Conservation (phyloP, 495 filamentous ascomycete species). For the Penicillium nucicola region DNA sequence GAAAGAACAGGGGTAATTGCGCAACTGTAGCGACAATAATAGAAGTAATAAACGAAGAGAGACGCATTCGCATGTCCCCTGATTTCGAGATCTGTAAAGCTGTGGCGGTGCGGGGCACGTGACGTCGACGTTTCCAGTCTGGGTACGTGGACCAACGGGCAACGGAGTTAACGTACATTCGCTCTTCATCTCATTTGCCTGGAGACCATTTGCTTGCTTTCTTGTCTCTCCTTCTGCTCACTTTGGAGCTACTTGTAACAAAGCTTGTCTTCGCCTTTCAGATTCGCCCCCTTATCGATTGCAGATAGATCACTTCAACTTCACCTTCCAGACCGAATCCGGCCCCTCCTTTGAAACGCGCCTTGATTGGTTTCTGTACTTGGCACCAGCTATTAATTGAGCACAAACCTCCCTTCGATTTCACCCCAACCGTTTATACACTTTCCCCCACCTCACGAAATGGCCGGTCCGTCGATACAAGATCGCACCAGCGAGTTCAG, state of each 20-base stretch:
- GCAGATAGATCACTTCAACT: conserved; percentile 1
- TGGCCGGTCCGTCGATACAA: conserved; percentile 77
- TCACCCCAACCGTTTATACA: background rate
- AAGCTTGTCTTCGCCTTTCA: conserved; percentile 21
- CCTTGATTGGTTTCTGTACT: background rate
- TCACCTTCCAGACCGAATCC: conserved; percentile 1
- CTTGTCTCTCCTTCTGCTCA: background rate
- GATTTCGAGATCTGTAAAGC: conserved; percentile 13
- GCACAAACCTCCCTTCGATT: background rate
- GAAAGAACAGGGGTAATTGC: background rate
- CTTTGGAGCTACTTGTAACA: conserved; percentile 13
- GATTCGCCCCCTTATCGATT: conserved; percentile 22
- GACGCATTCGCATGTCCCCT: conserved; percentile 7
- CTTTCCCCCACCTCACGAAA: conserved; percentile 21
- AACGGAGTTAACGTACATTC: too few species aligned
- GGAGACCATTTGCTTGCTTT: background rate
- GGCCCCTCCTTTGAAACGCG: background rate
- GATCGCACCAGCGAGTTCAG: conserved; percentile 94
- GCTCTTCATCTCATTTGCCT: background rate
- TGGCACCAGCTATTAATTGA: too few species aligned
- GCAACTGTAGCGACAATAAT: background rate
- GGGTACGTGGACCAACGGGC: background rate
- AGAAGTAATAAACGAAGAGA: background rate
- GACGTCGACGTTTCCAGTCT: conserved; percentile 2
- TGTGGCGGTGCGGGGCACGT: conserved; percentile 20